These are phyloP conservation scores for Mycena capillaripes DNA, from an alignment of 768 basidiomycete genomes.

Conservation along the genomic window DNA sequence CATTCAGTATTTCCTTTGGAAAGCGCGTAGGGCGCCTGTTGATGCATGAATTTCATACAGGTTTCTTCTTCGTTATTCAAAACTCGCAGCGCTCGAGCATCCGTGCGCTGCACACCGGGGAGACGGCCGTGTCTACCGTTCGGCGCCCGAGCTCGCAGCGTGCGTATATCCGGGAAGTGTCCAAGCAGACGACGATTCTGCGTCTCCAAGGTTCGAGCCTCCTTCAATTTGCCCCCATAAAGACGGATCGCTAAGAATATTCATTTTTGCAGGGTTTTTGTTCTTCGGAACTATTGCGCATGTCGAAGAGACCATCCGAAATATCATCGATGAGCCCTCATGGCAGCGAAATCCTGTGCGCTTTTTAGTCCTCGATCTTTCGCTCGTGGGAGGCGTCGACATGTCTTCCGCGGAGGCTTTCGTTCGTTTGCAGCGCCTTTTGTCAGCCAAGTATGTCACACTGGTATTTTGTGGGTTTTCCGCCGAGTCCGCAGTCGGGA, in stretches of 20 bases:
- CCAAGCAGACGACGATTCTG: slow-evolving; percentile 91
- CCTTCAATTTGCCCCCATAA: not conserved
- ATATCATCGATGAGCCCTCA: slow-evolving; percentile 75
- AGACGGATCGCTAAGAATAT: not conserved
- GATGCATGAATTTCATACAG: slow-evolving; percentile 50
- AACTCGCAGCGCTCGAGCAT: slow-evolving; percentile 91
- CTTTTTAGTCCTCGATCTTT: slow-evolving; percentile 91
- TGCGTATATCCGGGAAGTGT: slow-evolving; percentile 92
- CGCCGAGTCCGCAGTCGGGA: slow-evolving; percentile 73
- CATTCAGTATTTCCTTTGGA: slow-evolving; percentile 16
- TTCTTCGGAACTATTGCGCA: slow-evolving; percentile 95
- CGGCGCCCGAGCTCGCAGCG: slow-evolving; percentile 90
- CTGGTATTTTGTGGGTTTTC: slow-evolving; percentile 91
- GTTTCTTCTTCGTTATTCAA: slow-evolving; percentile 97
- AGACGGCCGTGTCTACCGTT: slow-evolving; percentile 90
- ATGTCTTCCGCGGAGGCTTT: slow-evolving; percentile 97
- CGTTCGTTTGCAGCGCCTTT: slow-evolving; percentile 87
- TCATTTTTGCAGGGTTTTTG: slow-evolving; percentile 72
- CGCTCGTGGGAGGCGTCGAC: slow-evolving; percentile 91
- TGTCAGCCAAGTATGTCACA: slow-evolving; percentile 81
- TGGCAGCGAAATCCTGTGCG: slow-evolving; percentile 86
- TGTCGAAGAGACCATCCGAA: slow-evolving; percentile 90
- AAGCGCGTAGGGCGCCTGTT: not conserved
- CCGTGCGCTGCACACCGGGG: slow-evolving; percentile 85
- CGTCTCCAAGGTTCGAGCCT: slow-evolving; percentile 78